Evolutionary conservation across 768 basidiomycete species (phyloP), one percentile per base, ranked within the genome.

Genomic region (Trametes elegans): DNA sequence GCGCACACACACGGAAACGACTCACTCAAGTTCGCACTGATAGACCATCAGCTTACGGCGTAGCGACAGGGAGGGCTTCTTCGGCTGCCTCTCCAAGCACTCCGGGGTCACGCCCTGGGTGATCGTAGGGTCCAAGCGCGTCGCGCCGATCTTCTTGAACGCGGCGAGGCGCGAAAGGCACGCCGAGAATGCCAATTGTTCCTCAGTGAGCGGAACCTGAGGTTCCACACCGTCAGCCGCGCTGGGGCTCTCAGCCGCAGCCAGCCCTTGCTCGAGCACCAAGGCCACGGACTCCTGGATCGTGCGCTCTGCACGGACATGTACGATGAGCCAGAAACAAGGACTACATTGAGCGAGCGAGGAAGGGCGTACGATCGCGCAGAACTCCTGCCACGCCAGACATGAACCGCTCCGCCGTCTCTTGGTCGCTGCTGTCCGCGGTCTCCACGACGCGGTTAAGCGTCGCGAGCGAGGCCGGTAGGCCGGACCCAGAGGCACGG

Each of bases 401-500:
- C 9, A 43, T 34, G n/a, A 52, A 43, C 23, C 34, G 21, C 13
- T 35, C 16, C 14, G 41, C 41, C 1, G 40, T 26, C 23, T 52
- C 50, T 5, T 28, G 29, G 31, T 52, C 50, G 5, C 8, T 24
- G 2, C 43, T 41, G 11, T 52, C 50, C 4, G 50, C 50, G n/a
- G 40, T n/a, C 2, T 52, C 28, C 7, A 52, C 50, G 7, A 32
- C 18, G 23, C 31, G 40, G 23, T 23, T 35, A 16, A 52, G 41
- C 19, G 26, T 29, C 14, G 50, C 50, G 21, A 52, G 50, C 6
- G 27, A 19, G 11, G 50, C 40, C 3, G 50, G 50, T 5, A 52
- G 41, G 23, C 41, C 24, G 16, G 50, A 52, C 5, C 50, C 50
- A 3, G 50, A 52, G n/a, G 50, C 50, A n/a, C 50, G 50, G 14